Percentiles rank a stretch among this genome's conserved stretches.
Evolutionary conservation across 257 asterid species (phyloP).

Genomic region (Solanum chiquidenum): DNA sequence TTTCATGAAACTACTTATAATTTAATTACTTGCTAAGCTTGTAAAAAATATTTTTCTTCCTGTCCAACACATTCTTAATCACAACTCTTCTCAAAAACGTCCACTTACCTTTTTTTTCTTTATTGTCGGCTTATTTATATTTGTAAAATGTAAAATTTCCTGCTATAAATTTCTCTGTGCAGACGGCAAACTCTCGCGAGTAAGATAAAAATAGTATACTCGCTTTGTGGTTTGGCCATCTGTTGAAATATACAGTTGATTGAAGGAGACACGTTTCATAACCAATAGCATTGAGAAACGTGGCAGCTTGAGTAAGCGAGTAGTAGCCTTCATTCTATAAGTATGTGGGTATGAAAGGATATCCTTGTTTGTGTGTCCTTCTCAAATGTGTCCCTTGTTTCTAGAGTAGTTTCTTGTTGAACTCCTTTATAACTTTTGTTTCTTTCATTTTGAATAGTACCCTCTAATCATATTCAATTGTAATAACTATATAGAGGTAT

Average conservation of each 20-base stretch:
- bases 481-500: not conserved
- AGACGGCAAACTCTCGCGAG: not conserved
- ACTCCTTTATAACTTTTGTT: not conserved
- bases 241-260: not conserved
- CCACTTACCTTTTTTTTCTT: not conserved
- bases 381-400: not conserved
- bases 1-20: not conserved
- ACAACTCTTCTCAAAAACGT: not conserved
- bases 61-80: not conserved
- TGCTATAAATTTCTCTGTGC: not conserved
- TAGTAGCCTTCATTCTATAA: not conserved
- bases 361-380: not conserved
- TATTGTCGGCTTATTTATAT: no score
- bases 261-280: not conserved
- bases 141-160: not conserved
- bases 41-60: fast-evolving
- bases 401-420: not conserved
- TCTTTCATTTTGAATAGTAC: not conserved
- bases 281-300: not conserved
- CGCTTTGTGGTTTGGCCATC: not conserved
- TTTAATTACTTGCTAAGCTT: no score
- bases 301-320: not conserved
- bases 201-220: no score
- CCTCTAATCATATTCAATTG: not conserved
- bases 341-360: not conserved